Evolutionary conservation across 225 moss, liverwort and hornwort genomes (phyloP), one percentile per base, ranked within the genome.

Genomic region (Physcomitrium patens): DNA sequence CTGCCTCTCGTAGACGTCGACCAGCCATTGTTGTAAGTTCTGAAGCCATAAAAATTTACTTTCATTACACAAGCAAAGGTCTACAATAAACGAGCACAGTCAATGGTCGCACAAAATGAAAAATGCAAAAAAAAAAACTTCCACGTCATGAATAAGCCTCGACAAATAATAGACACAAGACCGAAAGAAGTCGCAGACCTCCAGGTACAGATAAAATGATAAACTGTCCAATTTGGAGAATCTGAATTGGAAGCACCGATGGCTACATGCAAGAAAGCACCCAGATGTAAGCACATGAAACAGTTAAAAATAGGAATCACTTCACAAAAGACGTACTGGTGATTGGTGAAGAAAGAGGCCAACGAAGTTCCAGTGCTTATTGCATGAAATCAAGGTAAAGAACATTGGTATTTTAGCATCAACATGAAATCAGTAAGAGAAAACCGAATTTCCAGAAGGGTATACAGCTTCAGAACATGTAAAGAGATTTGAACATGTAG

Each of bases 11-110:
- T 72, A 99, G 80, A 72, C 93, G 99, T 50, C 99, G 93, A 70
- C 99, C 99, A 71, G 99, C 90, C 99, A 95, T 99, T 37, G 99
- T 99, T 50, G 99, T 90, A 72, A 99, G 87, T 77, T 99, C 99
- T 89, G 92, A 43, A 53, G 26, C 54, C 65, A 68, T 3, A 60
- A 67, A 3, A 51, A 10, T 12, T n/a, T 19, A 63, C 15, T 56
- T 70, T 81, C 52, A 85, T 68, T 58, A 52, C n/a, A 74, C 43
- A 53, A 48, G 41, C n/a, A 55, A 52, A 77, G 11, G 22, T 14
- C 60, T 60, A 66, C 28, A 63, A 49, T 67, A 60, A 49, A 37
- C 23, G 77, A 76, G 37, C 65, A 54, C 44, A 62, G 63, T 17
- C 46, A 51, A 28, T 12, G 49, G 50, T 28, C 18, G 56, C 52